Base-by-base conservation (phyloP, 192 early-diverging fungal genomes). In the Coemansia guatemalensis region DNA sequence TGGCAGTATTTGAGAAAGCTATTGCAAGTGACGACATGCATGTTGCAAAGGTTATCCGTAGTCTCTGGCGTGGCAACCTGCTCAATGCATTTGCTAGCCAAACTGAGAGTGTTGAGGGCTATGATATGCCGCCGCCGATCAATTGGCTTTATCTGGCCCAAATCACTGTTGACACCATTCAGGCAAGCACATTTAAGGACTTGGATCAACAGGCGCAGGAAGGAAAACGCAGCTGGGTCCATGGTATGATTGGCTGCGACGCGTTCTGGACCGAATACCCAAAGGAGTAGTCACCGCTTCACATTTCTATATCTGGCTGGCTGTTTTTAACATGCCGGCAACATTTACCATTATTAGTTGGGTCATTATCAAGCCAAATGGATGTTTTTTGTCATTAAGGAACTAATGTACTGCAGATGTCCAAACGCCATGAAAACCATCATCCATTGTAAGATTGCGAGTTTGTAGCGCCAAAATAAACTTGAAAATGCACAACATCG, bases 1-100 rank as follows among this genome's bases (percentile, higher is more conserved):
- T 79, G 8, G 62, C 53, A 1, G 61, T 87, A 0, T 48, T 88
- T 63, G 65, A 79, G 2, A 58, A 59, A 25, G 76, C 85, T 2
- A 65, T 87, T 23, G 58, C 62, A 14, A 70, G 54, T 57, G 39
- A 85, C 44, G 85, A 88, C 32, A 73, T 82, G 29, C 87, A 88
- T 65, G 76, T 83, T 5, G 60, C 74, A 53, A 88, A 88, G 30
- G 79, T 73, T 2, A 71, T 84, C 2, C 84, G 87, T 32, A 53
- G 78, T 0, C 78, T 81, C 41, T 84, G 84, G 62, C 78, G 83
- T 8, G 84, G 73, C 20, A 79, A 77, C 35, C 33, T 83, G 8
- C 56, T 83, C n/a, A 41, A 27, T 12, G 49, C 67, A 29, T 59
- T 71, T 59, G 41, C 25, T 12, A 29, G 3, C 23, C 51, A 61